Percentiles rank a stretch among this genome's conserved stretches.
phyloP scores from a whole-genome alignment of 352 stramenopile species.

The Globisporangium nunn region DNA sequence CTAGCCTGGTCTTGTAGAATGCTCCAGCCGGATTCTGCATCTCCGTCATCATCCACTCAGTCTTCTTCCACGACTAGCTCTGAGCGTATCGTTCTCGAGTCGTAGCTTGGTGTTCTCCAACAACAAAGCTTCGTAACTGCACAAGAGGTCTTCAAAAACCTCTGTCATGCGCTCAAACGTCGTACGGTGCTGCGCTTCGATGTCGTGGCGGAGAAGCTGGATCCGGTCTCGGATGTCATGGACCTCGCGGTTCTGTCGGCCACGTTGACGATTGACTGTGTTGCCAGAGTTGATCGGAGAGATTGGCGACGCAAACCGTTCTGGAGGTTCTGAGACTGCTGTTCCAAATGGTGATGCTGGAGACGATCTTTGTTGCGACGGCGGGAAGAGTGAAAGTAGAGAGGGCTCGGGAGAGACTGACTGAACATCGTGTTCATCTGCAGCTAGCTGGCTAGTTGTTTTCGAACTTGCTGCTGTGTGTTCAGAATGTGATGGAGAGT shows the following conservation, averaged over 20 bases:
- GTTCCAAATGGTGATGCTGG: neutral
- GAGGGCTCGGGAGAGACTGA: neutral
- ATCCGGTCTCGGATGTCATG: conserved; percentile 22
- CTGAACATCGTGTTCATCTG: neutral
- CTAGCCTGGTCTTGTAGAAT: too few relatives aligned
- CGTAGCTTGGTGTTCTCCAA: conserved; percentile 31
- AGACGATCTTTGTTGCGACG: neutral
- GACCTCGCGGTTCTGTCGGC: neutral
- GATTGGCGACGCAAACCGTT: neutral
- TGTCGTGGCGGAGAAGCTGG: conserved; percentile 27
- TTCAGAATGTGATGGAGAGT: neutral
- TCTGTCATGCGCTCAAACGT: conserved; percentile 29
- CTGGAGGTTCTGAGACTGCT: neutral
- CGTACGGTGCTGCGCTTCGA: conserved; percentile 27
- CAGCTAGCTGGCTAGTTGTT: neutral
- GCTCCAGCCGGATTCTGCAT: too few relatives aligned
- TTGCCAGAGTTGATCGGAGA: neutral
- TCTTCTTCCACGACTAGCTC: neutral
- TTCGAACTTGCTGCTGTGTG: neutral
- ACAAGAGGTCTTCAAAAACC: conserved; percentile 28
- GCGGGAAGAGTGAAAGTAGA: neutral
- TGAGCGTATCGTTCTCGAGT: conserved; percentile 34
- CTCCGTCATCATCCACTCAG: neutral
- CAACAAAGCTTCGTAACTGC: conserved; percentile 28
- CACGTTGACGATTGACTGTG: neutral